A percentile compares a stretch with the other conserved stretches of the same genome.
These are phyloP conservation scores for Monosporascus cannonballus DNA, from an alignment of 2,329 filamentous ascomycete species.

Conservation along the genomic window DNA sequence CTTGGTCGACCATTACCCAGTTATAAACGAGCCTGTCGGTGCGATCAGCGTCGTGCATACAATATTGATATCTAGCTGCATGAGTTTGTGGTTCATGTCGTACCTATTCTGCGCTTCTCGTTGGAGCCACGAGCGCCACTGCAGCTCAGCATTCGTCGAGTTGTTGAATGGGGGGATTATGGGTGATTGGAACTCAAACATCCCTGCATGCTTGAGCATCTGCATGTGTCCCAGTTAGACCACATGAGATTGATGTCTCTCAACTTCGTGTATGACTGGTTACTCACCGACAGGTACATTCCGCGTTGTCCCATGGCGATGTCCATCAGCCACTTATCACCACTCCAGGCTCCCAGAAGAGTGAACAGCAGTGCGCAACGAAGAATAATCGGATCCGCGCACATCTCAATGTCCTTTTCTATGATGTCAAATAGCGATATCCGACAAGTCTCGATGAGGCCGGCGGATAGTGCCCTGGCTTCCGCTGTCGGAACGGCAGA, in stretches of 20 bases:
- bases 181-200: conserved; percentile 49
- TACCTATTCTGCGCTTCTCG: conserved; percentile 59
- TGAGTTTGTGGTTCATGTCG: conserved; percentile 21
- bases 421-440: conserved; percentile 68
- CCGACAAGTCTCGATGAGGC: conserved; percentile 63
- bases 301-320: conserved; percentile 68
- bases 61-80: conserved; percentile 2
- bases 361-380: conserved; percentile 63
- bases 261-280: not conserved
- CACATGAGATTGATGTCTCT: not conserved
- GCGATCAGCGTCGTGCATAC: conserved; percentile 13
- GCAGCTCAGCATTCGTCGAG: conserved; percentile 39
- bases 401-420: conserved; percentile 64
- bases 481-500: conserved; percentile 59
- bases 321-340: conserved; percentile 74
- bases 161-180: conserved; percentile 38
- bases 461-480: conserved; percentile 58
- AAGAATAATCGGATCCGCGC: conserved; percentile 57
- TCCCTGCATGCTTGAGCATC: conserved; percentile 66
- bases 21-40: conserved; percentile 59
- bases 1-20: conserved; percentile 70
- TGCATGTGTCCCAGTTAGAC: conserved; percentile 17
- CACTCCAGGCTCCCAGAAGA: conserved; percentile 64
- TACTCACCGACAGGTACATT: conserved; percentile 60
- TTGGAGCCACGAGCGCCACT: conserved; percentile 60